Evolutionary conservation across 208 protist species (phyloP).

Genomic region (Acanthamoeba healyi): DNA sequence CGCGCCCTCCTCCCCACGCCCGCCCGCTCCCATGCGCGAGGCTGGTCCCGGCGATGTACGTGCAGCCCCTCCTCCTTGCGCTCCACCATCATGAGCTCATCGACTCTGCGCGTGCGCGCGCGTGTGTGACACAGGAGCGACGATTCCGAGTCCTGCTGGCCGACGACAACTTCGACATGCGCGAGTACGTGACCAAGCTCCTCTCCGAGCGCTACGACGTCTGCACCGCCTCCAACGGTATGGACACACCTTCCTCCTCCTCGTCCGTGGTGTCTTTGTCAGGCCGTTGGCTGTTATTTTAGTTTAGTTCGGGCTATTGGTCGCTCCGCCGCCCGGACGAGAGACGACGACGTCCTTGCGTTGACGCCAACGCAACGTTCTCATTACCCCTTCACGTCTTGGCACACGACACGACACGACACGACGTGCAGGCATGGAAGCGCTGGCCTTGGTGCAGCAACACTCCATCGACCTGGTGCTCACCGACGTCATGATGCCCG

Average conservation of each 20-base stretch:
- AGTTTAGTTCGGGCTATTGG: no score
- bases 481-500: conserved; percentile 80
- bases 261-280: no score
- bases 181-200: conserved; percentile 52
- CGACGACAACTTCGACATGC: no score
- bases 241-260: background rate
- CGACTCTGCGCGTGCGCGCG: conserved; percentile 9
- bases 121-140: background rate
- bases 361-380: no score
- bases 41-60: background rate
- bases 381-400: no score
- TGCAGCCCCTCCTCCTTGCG: background rate
- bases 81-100: no score
- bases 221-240: background rate
- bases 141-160: background rate
- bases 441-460: background rate
- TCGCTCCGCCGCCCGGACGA: no score
- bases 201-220: conserved; percentile 7
- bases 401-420: no score
- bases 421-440: conserved; percentile 15
- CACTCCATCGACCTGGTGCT: conserved; percentile 53
- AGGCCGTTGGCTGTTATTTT: no score
- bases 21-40: background rate
- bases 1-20: background rate
- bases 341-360: no score